Evolutionary conservation across 148 eudicot species (phyloP), one percentile per base, ranked within the genome.

Genomic region (Euryodendron excelsum): DNA sequence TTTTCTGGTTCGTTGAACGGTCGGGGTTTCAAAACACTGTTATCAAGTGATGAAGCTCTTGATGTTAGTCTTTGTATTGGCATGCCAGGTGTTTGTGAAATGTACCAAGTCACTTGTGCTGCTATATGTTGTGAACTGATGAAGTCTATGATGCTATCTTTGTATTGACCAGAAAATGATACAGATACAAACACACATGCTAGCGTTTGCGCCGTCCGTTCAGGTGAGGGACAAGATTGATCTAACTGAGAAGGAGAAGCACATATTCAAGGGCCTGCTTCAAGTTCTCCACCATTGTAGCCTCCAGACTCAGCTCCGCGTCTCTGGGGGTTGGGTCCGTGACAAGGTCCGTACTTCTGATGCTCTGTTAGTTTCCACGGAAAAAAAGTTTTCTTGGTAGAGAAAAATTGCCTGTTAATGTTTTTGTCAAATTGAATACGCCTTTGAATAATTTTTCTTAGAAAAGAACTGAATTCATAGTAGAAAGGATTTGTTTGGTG

Each of bases 301-400:
- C 39, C 91, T 94, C 56, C 66, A 86, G 31, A 92, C 97, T 31
- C 92, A 94, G 85, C 98, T 94, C 27, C 94, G 97, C 7, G 97
- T 94, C 53, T 97, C 98, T 14, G 98, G 98, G 1, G 98, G 98
- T 44, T 94, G 98, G 98, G 98, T 94, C 25, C 94, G 98, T 37
- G 98, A 94, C 79, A 95, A 95, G 98, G 98, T 94, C 13, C 14
- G 48, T 68, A 27, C 33, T 33, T 55, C 41, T 39, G n/a, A n/a
- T n/a, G n/a, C n/a, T 21, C 80, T 52, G 31, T 64, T 20, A 60
- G 56, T 79, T 52, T 63, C 36, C 68, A 3, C 21, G 34, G 48
- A 27, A 9, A 11, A 14, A 20, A 39, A 4, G 14, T 66, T 33
- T 27, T n/a, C 56, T 66, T 21, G 8, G 9, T 8, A 21, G 65